A percentile compares a stretch with the other conserved stretches of the same genome.
These are phyloP conservation scores for Aspergillus ellipticus DNA, from an alignment of 495 filamentous ascomycete genomes.

Conservation along the genomic window DNA sequence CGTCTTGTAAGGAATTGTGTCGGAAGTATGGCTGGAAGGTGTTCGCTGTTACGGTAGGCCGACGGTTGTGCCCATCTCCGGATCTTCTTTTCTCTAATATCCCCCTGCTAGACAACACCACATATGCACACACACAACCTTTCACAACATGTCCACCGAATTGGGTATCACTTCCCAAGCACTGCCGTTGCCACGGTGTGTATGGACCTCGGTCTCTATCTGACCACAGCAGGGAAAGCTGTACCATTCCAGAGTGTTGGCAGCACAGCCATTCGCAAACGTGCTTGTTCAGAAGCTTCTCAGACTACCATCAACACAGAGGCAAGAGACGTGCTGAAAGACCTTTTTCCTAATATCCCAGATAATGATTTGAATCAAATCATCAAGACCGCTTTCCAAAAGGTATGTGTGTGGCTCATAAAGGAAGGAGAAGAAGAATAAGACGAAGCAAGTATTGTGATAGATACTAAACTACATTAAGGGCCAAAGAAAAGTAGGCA, in stretches of 20 bases:
- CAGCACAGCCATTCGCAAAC: constrained; percentile 7
- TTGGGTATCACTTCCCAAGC: constrained; percentile 74
- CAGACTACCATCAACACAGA: constrained; percentile 69
- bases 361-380: constrained; percentile 71
- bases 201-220: constrained; percentile 39
- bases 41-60: constrained; percentile 74
- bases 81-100: constrained; percentile 18
- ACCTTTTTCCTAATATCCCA: constrained; percentile 86
- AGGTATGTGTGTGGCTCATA: constrained; percentile 49
- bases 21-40: constrained; percentile 63
- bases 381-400: constrained; percentile 77
- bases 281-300: constrained; percentile 29
- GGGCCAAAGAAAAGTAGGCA: constrained; percentile 64
- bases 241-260: constrained; percentile 30
- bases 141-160: constrained; percentile 66
- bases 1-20: constrained; percentile 75
- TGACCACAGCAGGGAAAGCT: constrained; percentile 42
- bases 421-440: background rate
- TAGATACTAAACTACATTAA: constrained; percentile 20
- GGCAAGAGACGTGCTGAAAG: constrained; percentile 68
- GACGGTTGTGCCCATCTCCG: constrained; percentile 12
- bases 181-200: constrained; percentile 53
- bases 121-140: constrained; percentile 48
- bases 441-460: background rate
- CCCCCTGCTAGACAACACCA: constrained; percentile 37